Evolutionary conservation across 768 basidiomycete genomes (phyloP), one percentile per base, ranked within the genome.

Genomic region (Tubosaeta brunneosetosa): DNA sequence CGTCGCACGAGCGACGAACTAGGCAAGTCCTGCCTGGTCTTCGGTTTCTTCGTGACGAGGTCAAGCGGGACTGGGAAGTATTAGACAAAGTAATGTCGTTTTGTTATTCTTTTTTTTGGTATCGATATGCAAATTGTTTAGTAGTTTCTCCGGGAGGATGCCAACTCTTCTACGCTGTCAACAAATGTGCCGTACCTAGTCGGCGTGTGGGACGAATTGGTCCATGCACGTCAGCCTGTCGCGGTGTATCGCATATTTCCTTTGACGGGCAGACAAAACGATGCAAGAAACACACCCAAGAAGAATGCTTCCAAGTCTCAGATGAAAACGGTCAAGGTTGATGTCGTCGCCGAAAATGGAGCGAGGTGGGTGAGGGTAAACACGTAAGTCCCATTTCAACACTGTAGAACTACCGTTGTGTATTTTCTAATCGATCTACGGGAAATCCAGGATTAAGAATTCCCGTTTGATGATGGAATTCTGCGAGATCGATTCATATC

Each of bases 301-400:
- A 48, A 38, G 16, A 52, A 47, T 19, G 19, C 41, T 4, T 14
- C 19, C 31, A 55, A 47, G 51, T 26, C 6, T n/a, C 46, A 37
- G 33, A 22, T 11, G 1, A 47, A 55, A 36, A 56, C 62, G 1
- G 77, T 84, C 38, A 93, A 94, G 60, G 84, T 94, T 1, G 92
- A 94, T 61, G 75, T 94, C 13, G 83, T 93, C 13, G 84, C 85
- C 2, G 82, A 88, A 19, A 79, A 83, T 40, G 91, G 92, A 1
- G 72, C 77, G 22, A 71, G 74, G 3, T 95, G 93, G 93, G 83
- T 91, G 37, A 79, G 91, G 59, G 80, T 94, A 33, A 94, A 93
- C 69, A 93, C 91, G 91, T 91, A 63, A 64, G 86, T 81, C 29
- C 44, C 12, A 19, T 38, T 17, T 49, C 46, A 25, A 45, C 17